phyloP scores from a whole-genome alignment of 2,329 filamentous ascomycete genomes.

The Sporothrix pseudoabietina region DNA sequence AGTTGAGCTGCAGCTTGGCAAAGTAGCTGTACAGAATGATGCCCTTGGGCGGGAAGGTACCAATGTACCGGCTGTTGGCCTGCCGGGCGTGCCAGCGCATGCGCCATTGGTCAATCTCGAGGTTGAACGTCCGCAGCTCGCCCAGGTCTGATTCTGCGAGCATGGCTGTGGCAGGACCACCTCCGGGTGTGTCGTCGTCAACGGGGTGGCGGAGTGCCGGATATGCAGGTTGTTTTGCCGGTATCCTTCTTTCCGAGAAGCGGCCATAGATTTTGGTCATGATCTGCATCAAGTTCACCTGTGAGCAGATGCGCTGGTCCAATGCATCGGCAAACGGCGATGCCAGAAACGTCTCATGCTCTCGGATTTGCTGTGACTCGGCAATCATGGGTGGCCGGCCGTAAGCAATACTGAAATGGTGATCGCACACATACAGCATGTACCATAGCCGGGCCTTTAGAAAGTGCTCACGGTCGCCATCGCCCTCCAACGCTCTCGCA shows the following conservation, averaged over 20 bases:
- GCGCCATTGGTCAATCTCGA: slow-evolving; percentile 49
- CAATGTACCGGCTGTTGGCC: slow-evolving; percentile 38
- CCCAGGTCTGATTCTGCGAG: slow-evolving; percentile 41
- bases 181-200: not conserved
- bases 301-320: slow-evolving; percentile 27
- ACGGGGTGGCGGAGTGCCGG: not conserved
- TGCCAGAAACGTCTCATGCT: slow-evolving; percentile 38
- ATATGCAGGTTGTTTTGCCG: not conserved
- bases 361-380: slow-evolving; percentile 34
- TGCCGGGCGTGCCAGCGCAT: slow-evolving; percentile 43
- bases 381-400: slow-evolving; percentile 40
- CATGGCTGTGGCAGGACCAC: not conserved
- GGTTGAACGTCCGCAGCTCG: slow-evolving; percentile 45
- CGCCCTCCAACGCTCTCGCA: slow-evolving; percentile 50
- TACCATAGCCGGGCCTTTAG: not conserved
- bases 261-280: not conserved
- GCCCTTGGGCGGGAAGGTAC: slow-evolving; percentile 48
- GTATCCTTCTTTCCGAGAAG: not conserved
- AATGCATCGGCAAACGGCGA: slow-evolving; percentile 35
- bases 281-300: slow-evolving; percentile 1
- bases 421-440: slow-evolving; percentile 33
- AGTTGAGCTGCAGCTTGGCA: slow-evolving; percentile 45
- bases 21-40: slow-evolving; percentile 39
- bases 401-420: slow-evolving; percentile 42
- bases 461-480: slow-evolving; percentile 40